phyloP scores from a whole-genome alignment of 345 rosid species.

The Acer campestre region DNA sequence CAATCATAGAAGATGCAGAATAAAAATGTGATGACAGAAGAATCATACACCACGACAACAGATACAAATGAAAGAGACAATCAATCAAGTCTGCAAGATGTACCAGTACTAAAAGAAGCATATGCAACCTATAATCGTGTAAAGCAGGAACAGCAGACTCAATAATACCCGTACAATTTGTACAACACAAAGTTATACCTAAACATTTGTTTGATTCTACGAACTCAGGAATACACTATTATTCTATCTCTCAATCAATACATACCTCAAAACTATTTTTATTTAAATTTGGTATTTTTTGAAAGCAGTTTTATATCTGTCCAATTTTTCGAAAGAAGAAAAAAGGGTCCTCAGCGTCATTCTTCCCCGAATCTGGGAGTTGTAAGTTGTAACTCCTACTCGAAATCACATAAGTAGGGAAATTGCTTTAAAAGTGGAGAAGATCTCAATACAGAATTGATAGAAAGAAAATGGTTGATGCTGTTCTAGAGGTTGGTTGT shows the following conservation, averaged over 20 bases:
- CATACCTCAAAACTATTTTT: not conserved
- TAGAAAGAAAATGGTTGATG: not conserved
- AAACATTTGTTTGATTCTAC: not conserved
- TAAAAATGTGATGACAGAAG: conserved; percentile 9
- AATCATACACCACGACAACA: conserved; percentile 13
- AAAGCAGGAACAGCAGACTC: not conserved
- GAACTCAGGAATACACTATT: conserved; percentile 4
- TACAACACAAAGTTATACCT: not conserved
- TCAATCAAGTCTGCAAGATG: conserved; percentile 3
- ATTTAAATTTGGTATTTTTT: conserved; percentile 1
- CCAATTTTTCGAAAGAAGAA: too few relatives aligned
- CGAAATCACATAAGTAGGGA: not conserved
- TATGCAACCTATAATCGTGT: conserved; percentile 9
- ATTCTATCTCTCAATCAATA: conserved; percentile 4
- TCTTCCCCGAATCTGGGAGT: too few relatives aligned
- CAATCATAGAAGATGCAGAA: not conserved
- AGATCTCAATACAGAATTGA: not conserved
- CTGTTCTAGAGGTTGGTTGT: not conserved
- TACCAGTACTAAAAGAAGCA: conserved; percentile 17
- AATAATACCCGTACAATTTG: too few relatives aligned
- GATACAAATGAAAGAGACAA: conserved; percentile 17
- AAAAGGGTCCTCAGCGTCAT: not conserved
- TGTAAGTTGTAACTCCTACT: not conserved
- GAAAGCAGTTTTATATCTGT: conserved; percentile 3
- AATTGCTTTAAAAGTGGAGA: not conserved